These are phyloP conservation scores for Fusarium succisae DNA, from an alignment of 2,329 filamentous ascomycete genomes.

Conservation along the genomic window DNA sequence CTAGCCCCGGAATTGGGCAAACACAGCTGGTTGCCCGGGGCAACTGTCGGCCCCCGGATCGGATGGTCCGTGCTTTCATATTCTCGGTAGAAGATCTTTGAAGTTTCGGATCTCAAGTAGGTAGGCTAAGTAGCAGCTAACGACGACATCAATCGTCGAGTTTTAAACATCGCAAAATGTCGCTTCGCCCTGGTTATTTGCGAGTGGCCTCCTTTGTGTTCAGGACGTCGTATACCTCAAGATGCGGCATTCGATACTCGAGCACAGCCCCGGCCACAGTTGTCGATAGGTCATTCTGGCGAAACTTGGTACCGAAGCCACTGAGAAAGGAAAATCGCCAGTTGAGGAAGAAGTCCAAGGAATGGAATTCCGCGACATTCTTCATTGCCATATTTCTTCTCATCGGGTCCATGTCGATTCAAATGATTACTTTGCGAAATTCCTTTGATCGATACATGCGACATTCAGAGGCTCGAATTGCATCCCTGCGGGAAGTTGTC, in stretches of 20 bases:
- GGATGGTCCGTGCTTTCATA: slow-evolving; percentile 35
- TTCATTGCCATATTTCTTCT: slow-evolving; percentile 85
- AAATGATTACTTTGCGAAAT: slow-evolving; percentile 84
- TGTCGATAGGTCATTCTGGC: slow-evolving; percentile 72
- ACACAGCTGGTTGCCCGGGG: slow-evolving; percentile 49
- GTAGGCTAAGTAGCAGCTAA: background rate
- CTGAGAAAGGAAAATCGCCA: slow-evolving; percentile 58
- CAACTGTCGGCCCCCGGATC: slow-evolving; percentile 43
- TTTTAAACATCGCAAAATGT: slow-evolving; percentile 22
- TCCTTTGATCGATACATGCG: slow-evolving; percentile 78
- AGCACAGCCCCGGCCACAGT: slow-evolving; percentile 60
- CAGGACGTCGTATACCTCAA: background rate
- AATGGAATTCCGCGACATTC: slow-evolving; percentile 84
- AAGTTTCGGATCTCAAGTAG: background rate
- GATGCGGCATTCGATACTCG: slow-evolving; percentile 40
- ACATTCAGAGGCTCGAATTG: slow-evolving; percentile 81
- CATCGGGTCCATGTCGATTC: slow-evolving; percentile 95
- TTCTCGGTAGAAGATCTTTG: slow-evolving; percentile 33
- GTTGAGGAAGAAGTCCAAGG: slow-evolving; percentile 61
- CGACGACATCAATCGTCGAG: slow-evolving; percentile 6
- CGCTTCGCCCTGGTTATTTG: slow-evolving; percentile 7
- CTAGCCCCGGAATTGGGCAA: slow-evolving; percentile 41
- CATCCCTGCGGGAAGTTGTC: slow-evolving; percentile 77
- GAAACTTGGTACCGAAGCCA: slow-evolving; percentile 74
- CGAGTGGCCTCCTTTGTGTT: slow-evolving; percentile 2